Conservation (phyloP, 495 filamentous ascomycete genomes). For the Podospora comata region DNA sequence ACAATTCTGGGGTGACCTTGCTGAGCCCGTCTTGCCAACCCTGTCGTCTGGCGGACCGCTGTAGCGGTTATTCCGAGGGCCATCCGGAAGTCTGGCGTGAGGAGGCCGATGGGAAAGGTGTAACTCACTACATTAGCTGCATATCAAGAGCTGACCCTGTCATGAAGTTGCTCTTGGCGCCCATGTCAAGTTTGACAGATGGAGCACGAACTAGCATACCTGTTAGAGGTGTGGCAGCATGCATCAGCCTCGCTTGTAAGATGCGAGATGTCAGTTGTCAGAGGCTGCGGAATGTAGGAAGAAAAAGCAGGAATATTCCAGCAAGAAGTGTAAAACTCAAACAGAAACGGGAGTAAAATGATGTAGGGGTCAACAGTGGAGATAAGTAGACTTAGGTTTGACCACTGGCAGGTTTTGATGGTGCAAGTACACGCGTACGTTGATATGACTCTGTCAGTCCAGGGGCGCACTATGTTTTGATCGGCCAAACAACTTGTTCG, state of each 20-base stretch:
- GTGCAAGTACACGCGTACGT: background rate
- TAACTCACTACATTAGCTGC: constrained; percentile 4
- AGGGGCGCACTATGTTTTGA: background rate
- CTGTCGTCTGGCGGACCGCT: constrained; percentile 15
- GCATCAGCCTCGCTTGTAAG: background rate
- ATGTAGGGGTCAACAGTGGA: constrained; percentile 2
- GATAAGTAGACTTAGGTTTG: background rate
- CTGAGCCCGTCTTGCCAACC: background rate
- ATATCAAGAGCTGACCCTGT: background rate
- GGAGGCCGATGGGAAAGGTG: constrained; percentile 16
- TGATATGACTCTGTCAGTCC: background rate
- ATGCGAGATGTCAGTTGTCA: constrained; percentile 11
- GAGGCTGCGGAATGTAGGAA: background rate
- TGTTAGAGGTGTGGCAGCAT: constrained; percentile 4
- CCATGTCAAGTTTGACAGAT: background rate
- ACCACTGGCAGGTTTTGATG: background rate
- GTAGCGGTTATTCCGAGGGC: constrained; percentile 20
- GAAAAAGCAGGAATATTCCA: background rate
- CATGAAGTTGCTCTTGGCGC: background rate
- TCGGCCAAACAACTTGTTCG: too few species aligned
- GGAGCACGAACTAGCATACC: background rate
- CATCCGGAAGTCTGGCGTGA: constrained; percentile 18
- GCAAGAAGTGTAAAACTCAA: background rate
- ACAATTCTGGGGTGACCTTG: constrained; percentile 14
- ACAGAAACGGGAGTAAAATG: background rate